These are phyloP conservation scores for Diutina ranongensis DNA, from an alignment of 1,139 yeast species.

Conservation along the genomic window DNA sequence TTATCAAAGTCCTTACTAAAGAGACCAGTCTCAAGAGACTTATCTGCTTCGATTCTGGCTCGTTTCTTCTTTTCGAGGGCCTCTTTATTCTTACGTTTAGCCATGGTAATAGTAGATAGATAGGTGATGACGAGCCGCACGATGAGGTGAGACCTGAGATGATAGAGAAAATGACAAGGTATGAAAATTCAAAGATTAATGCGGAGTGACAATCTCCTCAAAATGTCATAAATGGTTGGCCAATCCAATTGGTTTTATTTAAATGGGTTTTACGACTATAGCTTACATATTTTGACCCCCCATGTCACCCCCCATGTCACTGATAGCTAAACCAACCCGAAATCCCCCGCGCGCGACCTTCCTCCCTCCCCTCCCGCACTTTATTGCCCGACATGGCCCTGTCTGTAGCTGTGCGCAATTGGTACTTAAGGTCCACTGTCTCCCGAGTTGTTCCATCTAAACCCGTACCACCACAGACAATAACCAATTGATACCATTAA, in stretches of 20 bases:
- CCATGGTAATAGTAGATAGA: conserved; percentile 8
- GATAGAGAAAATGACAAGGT: background rate
- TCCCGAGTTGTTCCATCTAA: background rate
- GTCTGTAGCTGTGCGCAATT: background rate
- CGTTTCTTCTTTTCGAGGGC: conserved; percentile 20
- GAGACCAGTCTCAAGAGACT: conserved; percentile 32
- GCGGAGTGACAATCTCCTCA: background rate
- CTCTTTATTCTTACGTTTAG: conserved; percentile 9
- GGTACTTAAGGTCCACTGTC: background rate
- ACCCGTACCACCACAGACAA: background rate
- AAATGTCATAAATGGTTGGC: too few relatives aligned
- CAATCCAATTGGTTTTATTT: too few relatives aligned
- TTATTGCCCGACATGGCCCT: background rate
- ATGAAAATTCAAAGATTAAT: too few relatives aligned
- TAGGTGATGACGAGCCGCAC: background rate
- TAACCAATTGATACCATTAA: background rate
- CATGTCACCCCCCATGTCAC: too few relatives aligned
- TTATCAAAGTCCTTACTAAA: conserved; percentile 38
- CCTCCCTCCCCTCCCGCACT: background rate
- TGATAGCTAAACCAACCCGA: too few relatives aligned
- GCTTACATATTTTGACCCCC: too few relatives aligned
- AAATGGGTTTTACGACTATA: too few relatives aligned
- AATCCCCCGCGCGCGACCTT: too few relatives aligned
- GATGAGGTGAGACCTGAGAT: background rate
- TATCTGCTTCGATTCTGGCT: conserved; percentile 37